phyloP scores from a whole-genome alignment of 352 stramenopile genomes.

The Phytophthora multivora region DNA sequence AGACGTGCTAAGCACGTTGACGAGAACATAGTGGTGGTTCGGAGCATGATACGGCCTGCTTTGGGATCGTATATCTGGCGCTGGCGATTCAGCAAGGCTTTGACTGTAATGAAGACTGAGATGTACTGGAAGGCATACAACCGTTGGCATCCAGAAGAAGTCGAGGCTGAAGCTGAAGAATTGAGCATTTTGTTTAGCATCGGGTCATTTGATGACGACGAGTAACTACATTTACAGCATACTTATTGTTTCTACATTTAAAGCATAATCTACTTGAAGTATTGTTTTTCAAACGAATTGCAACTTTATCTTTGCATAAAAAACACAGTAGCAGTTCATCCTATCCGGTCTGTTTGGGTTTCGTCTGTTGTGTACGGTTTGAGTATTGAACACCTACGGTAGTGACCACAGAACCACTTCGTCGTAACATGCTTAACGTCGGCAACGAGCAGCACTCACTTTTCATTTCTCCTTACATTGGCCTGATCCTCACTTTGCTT shows the following conservation, averaged over 20 bases:
- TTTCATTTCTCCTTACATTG: conserved; percentile 1
- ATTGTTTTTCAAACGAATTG: not conserved
- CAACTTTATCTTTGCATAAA: conserved; percentile 3
- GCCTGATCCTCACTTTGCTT: not conserved
- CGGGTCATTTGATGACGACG: conserved; percentile 14
- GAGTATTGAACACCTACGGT: conserved; percentile 1
- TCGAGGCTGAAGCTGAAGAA: not conserved
- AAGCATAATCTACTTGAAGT: too few species aligned
- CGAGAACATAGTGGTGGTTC: conserved; percentile 3
- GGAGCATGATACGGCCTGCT: conserved; percentile 3
- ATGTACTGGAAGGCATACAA: not conserved
- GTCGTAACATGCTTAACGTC: not conserved
- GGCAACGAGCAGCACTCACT: not conserved
- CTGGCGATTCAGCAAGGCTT: conserved; percentile 16
- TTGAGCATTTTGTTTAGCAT: not conserved
- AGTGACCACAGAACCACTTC: not conserved
- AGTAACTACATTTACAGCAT: not conserved
- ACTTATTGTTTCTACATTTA: too few species aligned
- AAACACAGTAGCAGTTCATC: conserved; percentile 11
- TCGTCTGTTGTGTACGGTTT: conserved; percentile 5
- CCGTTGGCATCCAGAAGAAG: not conserved
- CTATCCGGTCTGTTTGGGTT: conserved; percentile 21
- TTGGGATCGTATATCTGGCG: conserved; percentile 18
- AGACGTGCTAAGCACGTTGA: conserved; percentile 1
- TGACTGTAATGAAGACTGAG: not conserved